Evolutionary conservation across 1,284 basidiomycete genomes (phyloP).

Genomic region (Erythrobasidium hasegawianum): DNA sequence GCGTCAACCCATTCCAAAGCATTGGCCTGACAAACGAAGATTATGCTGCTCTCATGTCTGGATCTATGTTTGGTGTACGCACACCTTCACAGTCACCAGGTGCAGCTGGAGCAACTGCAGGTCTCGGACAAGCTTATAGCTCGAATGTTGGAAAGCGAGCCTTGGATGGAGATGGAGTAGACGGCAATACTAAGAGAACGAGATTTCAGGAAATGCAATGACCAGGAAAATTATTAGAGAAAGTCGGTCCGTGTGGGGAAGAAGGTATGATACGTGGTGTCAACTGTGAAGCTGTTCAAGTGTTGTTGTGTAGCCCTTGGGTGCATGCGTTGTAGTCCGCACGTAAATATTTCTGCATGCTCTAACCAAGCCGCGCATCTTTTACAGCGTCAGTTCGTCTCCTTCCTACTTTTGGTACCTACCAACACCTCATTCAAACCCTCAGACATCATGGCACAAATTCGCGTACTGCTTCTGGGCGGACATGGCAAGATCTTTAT

Average conservation of each 20-base stretch:
- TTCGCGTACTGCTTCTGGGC: conserved; percentile 29
- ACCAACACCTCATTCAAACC: no score
- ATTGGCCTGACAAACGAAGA: conserved; percentile 28
- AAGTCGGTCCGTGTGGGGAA: no score
- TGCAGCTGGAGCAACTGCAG: conserved; percentile 1
- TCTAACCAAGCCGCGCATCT: no score
- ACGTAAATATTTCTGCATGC: no score
- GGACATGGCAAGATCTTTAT: conserved; percentile 25
- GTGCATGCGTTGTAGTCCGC: no score
- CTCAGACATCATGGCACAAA: background rate
- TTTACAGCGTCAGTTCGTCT: no score
- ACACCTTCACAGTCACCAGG: conserved; percentile 2
- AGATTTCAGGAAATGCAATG: conserved; percentile 22
- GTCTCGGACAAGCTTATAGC: background rate
- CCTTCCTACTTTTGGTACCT: no score
- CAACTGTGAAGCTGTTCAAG: no score
- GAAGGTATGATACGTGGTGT: no score
- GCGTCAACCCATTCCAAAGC: conserved; percentile 25
- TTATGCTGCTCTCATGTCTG: conserved; percentile 20
- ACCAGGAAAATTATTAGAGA: no score
- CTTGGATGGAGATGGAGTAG: background rate
- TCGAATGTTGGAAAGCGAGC: conserved; percentile 6
- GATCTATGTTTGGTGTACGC: background rate
- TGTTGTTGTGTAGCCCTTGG: no score
- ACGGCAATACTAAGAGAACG: conserved; percentile 17